phyloP scores from a whole-genome alignment of 768 basidiomycete species.

The Cantharellus anzutake region DNA sequence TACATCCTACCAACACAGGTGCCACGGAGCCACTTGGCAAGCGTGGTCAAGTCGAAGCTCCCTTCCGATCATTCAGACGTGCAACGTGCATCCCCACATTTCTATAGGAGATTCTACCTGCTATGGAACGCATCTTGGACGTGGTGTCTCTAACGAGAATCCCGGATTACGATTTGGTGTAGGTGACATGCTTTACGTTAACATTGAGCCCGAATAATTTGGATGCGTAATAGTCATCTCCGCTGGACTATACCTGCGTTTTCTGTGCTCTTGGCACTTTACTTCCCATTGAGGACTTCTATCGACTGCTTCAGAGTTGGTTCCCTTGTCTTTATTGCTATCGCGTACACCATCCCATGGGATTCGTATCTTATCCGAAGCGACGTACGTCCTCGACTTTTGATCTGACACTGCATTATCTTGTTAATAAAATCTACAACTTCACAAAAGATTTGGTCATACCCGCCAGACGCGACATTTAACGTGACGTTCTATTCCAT shows the following conservation, averaged over 20 bases:
- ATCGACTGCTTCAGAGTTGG: slow-evolving; percentile 7
- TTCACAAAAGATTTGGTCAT: slow-evolving; percentile 9
- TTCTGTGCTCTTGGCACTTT: slow-evolving; percentile 4
- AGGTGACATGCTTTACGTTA: too few species aligned
- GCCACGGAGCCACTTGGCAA: too few species aligned
- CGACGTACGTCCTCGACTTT: background rate
- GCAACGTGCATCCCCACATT: too few species aligned
- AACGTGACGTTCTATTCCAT: slow-evolving; percentile 10
- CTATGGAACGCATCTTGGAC: too few species aligned
- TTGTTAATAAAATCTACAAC: background rate
- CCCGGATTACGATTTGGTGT: too few species aligned
- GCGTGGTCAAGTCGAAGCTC: too few species aligned
- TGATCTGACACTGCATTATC: background rate
- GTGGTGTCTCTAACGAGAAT: too few species aligned
- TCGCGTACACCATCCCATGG: slow-evolving; percentile 10
- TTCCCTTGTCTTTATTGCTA: slow-evolving; percentile 3
- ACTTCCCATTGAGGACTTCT: slow-evolving; percentile 3
- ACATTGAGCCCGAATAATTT: too few species aligned
- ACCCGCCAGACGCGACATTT: slow-evolving; percentile 9
- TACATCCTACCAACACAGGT: too few species aligned
- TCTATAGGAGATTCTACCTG: too few species aligned
- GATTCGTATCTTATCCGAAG: slow-evolving; percentile 11
- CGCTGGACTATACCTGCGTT: slow-evolving; percentile 7
- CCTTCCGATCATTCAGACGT: too few species aligned
- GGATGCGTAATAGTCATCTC: too few species aligned